Conservation (phyloP, 139 green algal species). For the Chlorella sp. region DNA sequence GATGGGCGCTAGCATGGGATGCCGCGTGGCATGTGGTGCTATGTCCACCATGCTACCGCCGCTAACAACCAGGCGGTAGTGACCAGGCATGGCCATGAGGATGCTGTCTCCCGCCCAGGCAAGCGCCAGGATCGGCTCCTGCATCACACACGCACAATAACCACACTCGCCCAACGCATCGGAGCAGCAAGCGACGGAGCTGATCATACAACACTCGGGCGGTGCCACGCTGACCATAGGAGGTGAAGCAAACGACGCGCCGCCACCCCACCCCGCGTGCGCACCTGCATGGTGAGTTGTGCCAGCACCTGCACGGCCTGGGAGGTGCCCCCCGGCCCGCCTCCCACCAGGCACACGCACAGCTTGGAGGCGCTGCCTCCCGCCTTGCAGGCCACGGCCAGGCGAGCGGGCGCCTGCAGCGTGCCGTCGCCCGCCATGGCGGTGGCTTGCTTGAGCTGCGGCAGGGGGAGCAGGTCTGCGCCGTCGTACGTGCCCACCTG, state of each 20-base stretch:
- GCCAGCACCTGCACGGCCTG: background rate
- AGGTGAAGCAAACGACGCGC: no score
- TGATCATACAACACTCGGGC: no score
- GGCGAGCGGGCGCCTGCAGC: background rate
- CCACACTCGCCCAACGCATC: no score
- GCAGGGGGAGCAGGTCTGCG: background rate
- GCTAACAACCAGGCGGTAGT: background rate
- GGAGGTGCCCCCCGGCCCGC: no score
- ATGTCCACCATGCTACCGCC: background rate
- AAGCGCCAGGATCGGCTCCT: background rate
- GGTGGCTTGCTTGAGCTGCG: background rate
- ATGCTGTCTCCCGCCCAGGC: background rate
- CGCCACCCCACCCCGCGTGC: no score
- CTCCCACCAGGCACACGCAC: background rate
- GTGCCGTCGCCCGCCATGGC: background rate
- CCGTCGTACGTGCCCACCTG: background rate
- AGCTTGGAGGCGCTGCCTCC: background rate
- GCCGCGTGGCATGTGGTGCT: background rate
- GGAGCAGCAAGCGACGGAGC: no score
- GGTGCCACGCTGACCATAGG: no score
- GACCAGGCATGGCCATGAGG: background rate
- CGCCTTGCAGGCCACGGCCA: background rate
- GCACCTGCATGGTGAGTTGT: background rate
- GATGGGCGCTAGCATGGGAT: background rate
- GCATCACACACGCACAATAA: background rate